Percentiles rank a stretch among this genome's conserved stretches.
These are phyloP conservation scores for Colletotrichum chrysophilum DNA, from an alignment of 2,329 filamentous ascomycete genomes.

Conservation along the genomic window DNA sequence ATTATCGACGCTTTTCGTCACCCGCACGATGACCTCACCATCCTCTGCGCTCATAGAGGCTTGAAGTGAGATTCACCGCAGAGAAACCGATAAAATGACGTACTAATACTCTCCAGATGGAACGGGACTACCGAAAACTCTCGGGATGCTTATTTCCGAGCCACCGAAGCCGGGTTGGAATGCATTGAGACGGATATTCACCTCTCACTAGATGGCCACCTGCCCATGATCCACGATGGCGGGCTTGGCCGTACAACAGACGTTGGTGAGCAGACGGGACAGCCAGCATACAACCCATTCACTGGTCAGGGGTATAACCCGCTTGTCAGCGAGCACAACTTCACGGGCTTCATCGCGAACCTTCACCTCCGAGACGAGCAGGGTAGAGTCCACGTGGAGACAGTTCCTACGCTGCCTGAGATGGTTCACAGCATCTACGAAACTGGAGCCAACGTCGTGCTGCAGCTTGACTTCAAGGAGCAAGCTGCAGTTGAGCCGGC, in stretches of 20 bases:
- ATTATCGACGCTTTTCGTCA: background rate
- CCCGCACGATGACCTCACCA: background rate
- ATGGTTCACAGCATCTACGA: background rate
- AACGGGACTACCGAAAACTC: background rate
- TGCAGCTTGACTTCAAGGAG: slow-evolving; percentile 1
- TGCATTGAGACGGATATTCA: background rate
- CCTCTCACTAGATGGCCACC: background rate
- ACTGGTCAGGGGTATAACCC: background rate
- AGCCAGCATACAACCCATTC: background rate
- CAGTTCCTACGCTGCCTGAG: background rate
- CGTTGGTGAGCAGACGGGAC: background rate
- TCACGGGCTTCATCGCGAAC: background rate
- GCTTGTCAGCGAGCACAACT: background rate
- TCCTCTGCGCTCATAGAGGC: background rate
- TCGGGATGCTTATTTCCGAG: background rate
- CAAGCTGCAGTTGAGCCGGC: background rate
- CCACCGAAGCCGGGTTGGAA: background rate
- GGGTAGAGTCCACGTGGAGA: background rate
- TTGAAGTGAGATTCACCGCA: background rate
- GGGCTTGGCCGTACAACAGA: background rate
- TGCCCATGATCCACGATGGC: background rate
- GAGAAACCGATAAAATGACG: background rate
- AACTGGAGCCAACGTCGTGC: background rate
- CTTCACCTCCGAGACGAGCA: background rate
- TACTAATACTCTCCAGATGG: background rate